Evolutionary conservation across 345 rosid species (phyloP), one percentile per base, ranked within the genome.

Genomic region (Geranium rotundifolium): DNA sequence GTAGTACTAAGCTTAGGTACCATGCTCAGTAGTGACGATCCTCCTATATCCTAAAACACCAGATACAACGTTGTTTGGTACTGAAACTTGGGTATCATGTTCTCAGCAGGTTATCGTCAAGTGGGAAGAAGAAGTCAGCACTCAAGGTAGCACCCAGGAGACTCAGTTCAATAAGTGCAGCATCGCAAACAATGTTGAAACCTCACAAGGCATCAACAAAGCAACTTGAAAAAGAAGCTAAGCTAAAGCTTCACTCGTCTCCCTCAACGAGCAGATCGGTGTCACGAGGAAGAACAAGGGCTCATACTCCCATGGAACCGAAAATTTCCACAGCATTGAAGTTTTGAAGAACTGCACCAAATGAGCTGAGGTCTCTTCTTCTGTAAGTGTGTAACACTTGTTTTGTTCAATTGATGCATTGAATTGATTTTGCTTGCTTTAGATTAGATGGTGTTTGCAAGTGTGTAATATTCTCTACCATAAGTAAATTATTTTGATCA

Each of bases 181-280:
- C 56, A 58, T 58, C 54, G 54, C 68, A 61, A 60, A 50, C 70
- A 56, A 79, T 71, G 56, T 81, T 64, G 79, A 66, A 59, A 8
- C 56, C 73, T 52, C 67, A 65, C 49, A 67, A 49, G 18, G 41
- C 41, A 23, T 23, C 27, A 23, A 23, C 27, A 23, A 23, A 23
- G 41, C 41, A 5, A 34, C 61, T 63, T 1, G 62, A 63, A 49
- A 62, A 23, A 6, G 62, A 69, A 66, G 73, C 73, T 57, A 23
- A 86, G 62, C 96, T 91, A 56, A 75, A 79, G 61, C 83, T 89
- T 65, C 91, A 80, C 65, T 23, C 27, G 27, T 23, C 27, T 59
- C 60, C 10, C 65, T 85, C 30, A 1, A 34, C 27, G 27, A 23
- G 27, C 27, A 23, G 27, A 65, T 56, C 71, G 1, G 59, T 61